phyloP scores from a whole-genome alignment of 805 yeast genomes.

The Kuraishia piskuri region DNA sequence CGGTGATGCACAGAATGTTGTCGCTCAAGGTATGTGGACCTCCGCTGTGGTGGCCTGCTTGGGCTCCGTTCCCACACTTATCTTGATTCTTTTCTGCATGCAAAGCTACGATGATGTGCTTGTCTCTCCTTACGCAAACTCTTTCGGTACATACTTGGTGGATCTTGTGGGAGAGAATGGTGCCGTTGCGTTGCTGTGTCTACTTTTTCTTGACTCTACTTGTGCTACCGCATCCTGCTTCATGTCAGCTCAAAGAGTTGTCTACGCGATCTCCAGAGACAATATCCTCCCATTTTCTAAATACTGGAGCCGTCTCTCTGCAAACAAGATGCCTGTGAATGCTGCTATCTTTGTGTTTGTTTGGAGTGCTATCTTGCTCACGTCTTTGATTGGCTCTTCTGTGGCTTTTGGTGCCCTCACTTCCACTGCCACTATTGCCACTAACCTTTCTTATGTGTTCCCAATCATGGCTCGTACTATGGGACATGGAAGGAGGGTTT shows the following conservation, averaged over 20 bases:
- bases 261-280: neutral
- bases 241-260: neutral
- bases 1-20: neutral
- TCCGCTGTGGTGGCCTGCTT: neutral
- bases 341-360: neutral
- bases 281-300: neutral
- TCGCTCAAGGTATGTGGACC: neutral
- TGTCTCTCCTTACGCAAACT: neutral
- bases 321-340: neutral
- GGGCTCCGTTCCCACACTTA: neutral
- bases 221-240: neutral
- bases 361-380: neutral
- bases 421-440: neutral
- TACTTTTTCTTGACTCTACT: neutral
- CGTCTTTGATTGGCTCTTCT: neutral
- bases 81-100: neutral
- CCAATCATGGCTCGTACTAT: neutral
- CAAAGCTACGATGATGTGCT: neutral
- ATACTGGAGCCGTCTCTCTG: neutral
- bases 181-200: neutral
- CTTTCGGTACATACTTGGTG: neutral
- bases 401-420: neutral
- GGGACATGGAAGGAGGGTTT: neutral
- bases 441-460: neutral
- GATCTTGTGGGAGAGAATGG: neutral